Evolutionary conservation across 148 eudicot genomes (phyloP).

Genomic region (Simmondsia chinensis): DNA sequence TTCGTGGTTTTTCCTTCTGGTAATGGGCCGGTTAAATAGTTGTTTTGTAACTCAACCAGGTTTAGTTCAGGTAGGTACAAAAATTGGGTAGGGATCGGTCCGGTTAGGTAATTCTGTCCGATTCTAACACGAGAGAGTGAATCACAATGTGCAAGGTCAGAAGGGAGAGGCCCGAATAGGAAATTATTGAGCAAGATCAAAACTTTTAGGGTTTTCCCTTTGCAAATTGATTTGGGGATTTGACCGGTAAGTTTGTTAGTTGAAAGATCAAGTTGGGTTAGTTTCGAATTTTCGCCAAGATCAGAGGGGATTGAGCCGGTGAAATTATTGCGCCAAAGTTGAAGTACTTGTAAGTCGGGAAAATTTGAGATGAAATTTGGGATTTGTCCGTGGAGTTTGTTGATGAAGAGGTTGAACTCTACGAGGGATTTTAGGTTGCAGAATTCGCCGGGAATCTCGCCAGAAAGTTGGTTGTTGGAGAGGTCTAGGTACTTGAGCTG

Average conservation of each 20-base stretch:
- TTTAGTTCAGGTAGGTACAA: conserved; percentile 35
- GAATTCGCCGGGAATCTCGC: conserved; percentile 39
- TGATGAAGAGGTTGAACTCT: conserved; percentile 38
- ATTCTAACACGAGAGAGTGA: conserved; percentile 35
- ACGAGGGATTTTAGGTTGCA: conserved; percentile 12
- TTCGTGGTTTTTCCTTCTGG: conserved; percentile 4
- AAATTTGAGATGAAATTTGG: conserved; percentile 26
- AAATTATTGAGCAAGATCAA: conserved; percentile 47
- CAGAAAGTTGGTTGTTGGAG: conserved; percentile 30
- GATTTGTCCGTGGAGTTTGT: conserved; percentile 40
- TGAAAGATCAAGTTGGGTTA: conserved; percentile 36
- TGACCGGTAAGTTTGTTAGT: conserved; percentile 45
- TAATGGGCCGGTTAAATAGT: conserved; percentile 31
- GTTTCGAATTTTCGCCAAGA: conserved; percentile 41
- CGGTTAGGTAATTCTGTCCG: conserved; percentile 46
- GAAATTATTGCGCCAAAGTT: conserved; percentile 50
- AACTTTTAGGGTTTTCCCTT: conserved; percentile 26
- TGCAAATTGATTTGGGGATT: conserved; percentile 35
- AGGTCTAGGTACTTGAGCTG: too few relatives aligned
- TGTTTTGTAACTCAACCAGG: conserved; percentile 43
- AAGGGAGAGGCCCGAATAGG: conserved; percentile 40
- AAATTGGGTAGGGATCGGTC: conserved; percentile 39
- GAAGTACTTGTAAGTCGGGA: conserved; percentile 32
- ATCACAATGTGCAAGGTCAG: conserved; percentile 31
- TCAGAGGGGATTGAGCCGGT: conserved; percentile 36